Percentiles rank a stretch among this genome's conserved stretches.
phyloP scores from a whole-genome alignment of 306 rosid species.

The Acacia acuminata region DNA sequence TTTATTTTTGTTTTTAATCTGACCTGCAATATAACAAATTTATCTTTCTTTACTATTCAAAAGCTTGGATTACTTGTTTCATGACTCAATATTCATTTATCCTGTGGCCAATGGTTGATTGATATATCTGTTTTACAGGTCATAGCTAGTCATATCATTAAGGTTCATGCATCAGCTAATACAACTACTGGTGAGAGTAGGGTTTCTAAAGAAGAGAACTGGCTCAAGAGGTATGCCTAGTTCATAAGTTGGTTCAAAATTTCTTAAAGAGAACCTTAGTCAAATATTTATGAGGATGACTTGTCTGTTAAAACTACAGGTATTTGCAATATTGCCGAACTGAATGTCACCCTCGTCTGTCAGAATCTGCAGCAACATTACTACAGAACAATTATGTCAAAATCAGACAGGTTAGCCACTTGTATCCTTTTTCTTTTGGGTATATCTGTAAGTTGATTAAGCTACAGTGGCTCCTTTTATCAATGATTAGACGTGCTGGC shows the following conservation, averaged over 20 bases:
- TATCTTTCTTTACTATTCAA: neutral
- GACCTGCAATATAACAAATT: neutral
- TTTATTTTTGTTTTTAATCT: slow-evolving; percentile 8
- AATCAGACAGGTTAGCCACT: slow-evolving; percentile 87
- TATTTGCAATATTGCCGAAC: slow-evolving; percentile 85
- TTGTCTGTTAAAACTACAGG: slow-evolving; percentile 51
- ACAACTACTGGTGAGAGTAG: slow-evolving; percentile 58
- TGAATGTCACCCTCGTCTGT: slow-evolving; percentile 76
- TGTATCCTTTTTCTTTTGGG: neutral
- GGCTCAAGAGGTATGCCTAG: slow-evolving; percentile 82
- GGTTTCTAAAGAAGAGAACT: slow-evolving; percentile 74
- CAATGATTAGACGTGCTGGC: slow-evolving; percentile 11
- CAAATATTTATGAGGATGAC: slow-evolving; percentile 29
- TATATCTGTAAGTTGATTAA: neutral
- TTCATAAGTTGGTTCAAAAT: slow-evolving; percentile 1
- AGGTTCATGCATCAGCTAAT: slow-evolving; percentile 80
- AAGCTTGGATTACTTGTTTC: slow-evolving; percentile 24
- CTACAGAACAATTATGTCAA: slow-evolving; percentile 83
- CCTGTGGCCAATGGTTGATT: slow-evolving; percentile 25
- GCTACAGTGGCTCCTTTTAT: neutral
- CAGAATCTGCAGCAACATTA: slow-evolving; percentile 72
- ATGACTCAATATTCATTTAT: slow-evolving; percentile 16
- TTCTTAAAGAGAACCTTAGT: slow-evolving; percentile 19
- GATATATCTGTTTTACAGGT: slow-evolving; percentile 55
- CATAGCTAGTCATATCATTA: slow-evolving; percentile 91